phyloP scores from a whole-genome alignment of 1,284 basidiomycete species.

The Fomitiporia mediterranea region DNA sequence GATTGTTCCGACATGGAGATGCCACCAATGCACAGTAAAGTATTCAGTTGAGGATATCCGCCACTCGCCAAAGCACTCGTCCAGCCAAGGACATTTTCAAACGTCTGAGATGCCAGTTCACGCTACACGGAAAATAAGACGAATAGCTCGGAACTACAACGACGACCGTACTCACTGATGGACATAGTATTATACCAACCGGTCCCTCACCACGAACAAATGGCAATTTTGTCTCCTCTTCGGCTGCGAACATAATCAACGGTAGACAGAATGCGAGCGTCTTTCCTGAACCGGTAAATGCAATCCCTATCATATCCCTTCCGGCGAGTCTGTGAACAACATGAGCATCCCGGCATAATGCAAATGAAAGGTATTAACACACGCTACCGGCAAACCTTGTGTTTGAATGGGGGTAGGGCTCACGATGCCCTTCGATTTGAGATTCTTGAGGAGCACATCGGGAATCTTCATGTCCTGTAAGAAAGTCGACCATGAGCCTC shows the following conservation, averaged over 20 bases:
- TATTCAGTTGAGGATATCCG: conserved; percentile 84
- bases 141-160: not conserved
- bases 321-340: conserved; percentile 65
- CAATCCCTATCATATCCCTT: conserved; percentile 93
- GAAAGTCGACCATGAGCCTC: conserved; percentile 15
- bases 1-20: conserved; percentile 97
- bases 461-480: conserved; percentile 96
- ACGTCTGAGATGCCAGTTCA: conserved; percentile 93
- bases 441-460: conserved; percentile 72
- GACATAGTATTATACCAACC: conserved; percentile 92
- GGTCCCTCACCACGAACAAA: conserved; percentile 94
- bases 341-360: not conserved
- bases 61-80: conserved; percentile 76
- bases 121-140: conserved; percentile 35
- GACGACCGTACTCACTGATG: conserved; percentile 46
- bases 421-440: conserved; percentile 82
- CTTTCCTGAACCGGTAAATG: conserved; percentile 92
- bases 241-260: conserved; percentile 90
- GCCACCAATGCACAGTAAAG: conserved; percentile 92
- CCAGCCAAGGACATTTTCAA: conserved; percentile 89
- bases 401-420: conserved; percentile 94
- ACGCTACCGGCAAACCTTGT: conserved; percentile 95
- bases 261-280: conserved; percentile 90
- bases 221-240: conserved; percentile 88
- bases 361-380: conserved; percentile 29